Evolutionary conservation across 2,329 filamentous ascomycete genomes (phyloP), one percentile per base, ranked within the genome.

Genomic region (Fusarium floridanum): DNA sequence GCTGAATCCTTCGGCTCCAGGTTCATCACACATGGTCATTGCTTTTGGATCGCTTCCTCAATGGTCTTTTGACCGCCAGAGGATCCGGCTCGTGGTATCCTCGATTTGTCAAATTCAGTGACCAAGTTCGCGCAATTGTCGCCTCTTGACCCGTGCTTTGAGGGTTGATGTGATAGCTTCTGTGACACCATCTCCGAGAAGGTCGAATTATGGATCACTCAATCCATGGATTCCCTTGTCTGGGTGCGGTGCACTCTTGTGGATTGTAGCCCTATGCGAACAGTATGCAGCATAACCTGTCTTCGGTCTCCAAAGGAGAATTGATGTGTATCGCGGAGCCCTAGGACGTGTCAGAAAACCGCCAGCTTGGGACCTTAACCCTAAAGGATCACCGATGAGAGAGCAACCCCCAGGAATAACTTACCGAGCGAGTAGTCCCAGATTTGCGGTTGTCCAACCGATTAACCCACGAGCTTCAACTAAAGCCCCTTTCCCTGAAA

Each of bases 361-460:
- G 43, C 43, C 61, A 63, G 61, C 14, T 12, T 59, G 48, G 62
- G 32, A 57, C 36, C 61, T 29, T 59, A 24, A 36, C 62, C 50
- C 41, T 8, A 64, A 39, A 70, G 41, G 27, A 70, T 66, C 67
- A 67, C 55, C 41, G 36, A 43, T 14, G 61, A 41, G 20, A 24
- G 48, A 22, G n/a, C 32, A 57, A 64, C 24, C 57, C 48, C 48
- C 36, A 70, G 32, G 37, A 16, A 36, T 16, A 41, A 41, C 32
- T 24, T 41, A 36, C 55, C 20, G 50, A 32, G 39, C 17, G 36
- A 34, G 48, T 6, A 29, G 20, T 11, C 41, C 60, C 48, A 64
- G 48, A 11, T 43, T 48, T n/a, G 27, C 17, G 62, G 55, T 59
- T 43, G 43, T 64, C 62, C 62, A 64, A 43, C 50, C 27, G 62